Evolutionary conservation across 176 grass and related monocot genomes (phyloP), one percentile per base, ranked within the genome.

Genomic region (Hordeum marinum): DNA sequence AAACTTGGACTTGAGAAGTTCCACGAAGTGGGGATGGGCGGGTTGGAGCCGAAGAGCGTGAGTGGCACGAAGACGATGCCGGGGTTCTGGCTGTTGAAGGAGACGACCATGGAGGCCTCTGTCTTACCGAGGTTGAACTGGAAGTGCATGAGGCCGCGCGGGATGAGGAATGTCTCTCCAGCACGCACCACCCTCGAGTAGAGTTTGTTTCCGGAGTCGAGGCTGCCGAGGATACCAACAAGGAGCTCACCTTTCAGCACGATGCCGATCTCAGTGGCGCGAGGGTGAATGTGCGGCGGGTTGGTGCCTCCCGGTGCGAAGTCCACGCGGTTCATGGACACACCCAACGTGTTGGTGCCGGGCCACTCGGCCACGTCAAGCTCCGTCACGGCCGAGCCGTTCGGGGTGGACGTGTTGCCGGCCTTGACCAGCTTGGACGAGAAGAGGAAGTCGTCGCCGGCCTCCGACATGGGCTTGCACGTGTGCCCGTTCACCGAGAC

Each of bases 301-400:
- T 91, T 96, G 54, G 86, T 75, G 25, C 94, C 91, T 0, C 91
- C 94, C 0, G 84, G 72, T 0, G 90, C 91, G 68, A 93, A 77
- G 71, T 93, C 94, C 18, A 95, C 91, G 1, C 94, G 94, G 91
- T 96, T 96, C 88, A 93, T 93, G 27, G 94, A 93, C 17, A 96
- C 25, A 8, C 88, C 94, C 0, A 93, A 86, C 1, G 94, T 96
- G 91, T 96, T 93, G 5, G 92, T n/a, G 5, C 88, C 94, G 4
- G 94, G 86, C 84, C 90, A 96, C 45, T 61, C 66, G 0, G 32
- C 67, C 18, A 89, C 94, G 58, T 89, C 77, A 4, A 85, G 78
- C 37, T 81, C 4, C 6, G 86, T 91, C 10, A 90, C 86, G 20
- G 75, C 35, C 6, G 90, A 86, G 10, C 90, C 90, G 62, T 87